Evolutionary conservation across 345 rosid species (phyloP).

Genomic region (Chamaenerion angustifolium): DNA sequence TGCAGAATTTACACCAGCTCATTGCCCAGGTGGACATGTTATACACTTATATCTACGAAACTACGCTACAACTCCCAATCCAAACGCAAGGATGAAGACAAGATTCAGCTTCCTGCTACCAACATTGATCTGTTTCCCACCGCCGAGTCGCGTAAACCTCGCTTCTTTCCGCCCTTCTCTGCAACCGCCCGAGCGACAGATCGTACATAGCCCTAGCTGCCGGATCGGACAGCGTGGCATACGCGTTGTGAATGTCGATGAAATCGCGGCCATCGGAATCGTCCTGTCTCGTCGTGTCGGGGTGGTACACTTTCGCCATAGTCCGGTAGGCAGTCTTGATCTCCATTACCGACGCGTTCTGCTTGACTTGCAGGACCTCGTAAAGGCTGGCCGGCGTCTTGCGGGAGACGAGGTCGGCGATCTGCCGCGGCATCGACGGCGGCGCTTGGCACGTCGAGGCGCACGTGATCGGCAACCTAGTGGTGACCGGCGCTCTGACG

Average conservation of each 20-base stretch:
- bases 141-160: background rate
- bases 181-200: background rate
- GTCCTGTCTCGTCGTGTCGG: background rate
- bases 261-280: slow-evolving; percentile 1
- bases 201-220: slow-evolving; percentile 16
- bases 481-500: background rate
- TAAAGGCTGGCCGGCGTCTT: slow-evolving; percentile 1
- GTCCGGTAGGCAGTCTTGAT: slow-evolving; percentile 15
- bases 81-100: no score
- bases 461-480: slow-evolving; percentile 3
- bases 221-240: slow-evolving; percentile 18
- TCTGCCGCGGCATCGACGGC: slow-evolving; percentile 1
- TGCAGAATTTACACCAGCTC: no score
- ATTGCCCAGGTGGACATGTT: no score
- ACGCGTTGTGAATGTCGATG: slow-evolving; percentile 12
- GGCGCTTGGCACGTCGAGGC: slow-evolving; percentile 11
- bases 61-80: no score
- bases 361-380: slow-evolving; percentile 6
- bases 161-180: background rate
- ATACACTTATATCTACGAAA: no score
- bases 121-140: slow-evolving; percentile 5
- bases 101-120: background rate
- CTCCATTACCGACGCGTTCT: slow-evolving; percentile 8
- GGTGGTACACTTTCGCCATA: slow-evolving; percentile 13
- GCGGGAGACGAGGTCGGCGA: no score